Conservation (phyloP, 805 yeast genomes). For the Candida methanosorbosa region DNA sequence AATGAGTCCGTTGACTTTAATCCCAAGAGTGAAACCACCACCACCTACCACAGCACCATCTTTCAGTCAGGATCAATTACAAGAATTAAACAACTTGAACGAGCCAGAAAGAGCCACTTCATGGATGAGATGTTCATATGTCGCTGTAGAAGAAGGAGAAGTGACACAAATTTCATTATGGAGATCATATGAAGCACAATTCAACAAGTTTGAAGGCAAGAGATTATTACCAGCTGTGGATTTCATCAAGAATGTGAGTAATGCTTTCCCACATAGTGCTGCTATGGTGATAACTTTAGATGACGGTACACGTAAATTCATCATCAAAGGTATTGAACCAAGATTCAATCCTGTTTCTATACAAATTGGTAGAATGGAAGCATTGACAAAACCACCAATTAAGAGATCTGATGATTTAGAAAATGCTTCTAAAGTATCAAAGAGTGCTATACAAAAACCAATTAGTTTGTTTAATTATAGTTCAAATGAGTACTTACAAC, state of each 20-base stretch:
- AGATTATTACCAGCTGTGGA: conserved; percentile 89
- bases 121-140: conserved; percentile 91
- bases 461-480: conserved; percentile 22
- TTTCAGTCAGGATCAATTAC: conserved; percentile 34
- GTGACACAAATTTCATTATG: conserved; percentile 93
- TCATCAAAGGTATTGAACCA: conserved; percentile 92
- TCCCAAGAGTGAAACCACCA: conserved; percentile 51
- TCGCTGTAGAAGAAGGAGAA: conserved; percentile 67
- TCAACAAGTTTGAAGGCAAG: conserved; percentile 47
- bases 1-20: conserved; percentile 30
- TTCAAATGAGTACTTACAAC: conserved; percentile 20
- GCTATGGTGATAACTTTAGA: conserved; percentile 83
- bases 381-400: conserved; percentile 15
- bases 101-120: conserved; percentile 91
- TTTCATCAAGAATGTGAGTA: conserved; percentile 87
- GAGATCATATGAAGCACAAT: conserved; percentile 89
- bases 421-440: conserved; percentile 7
- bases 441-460: conserved; percentile 19
- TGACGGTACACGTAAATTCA: conserved; percentile 66
- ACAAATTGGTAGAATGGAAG: conserved; percentile 35
- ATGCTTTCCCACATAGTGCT: conserved; percentile 78
- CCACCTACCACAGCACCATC: conserved; percentile 53
- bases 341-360: conserved; percentile 49
- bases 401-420: conserved; percentile 4
- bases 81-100: conserved; percentile 52